Percentiles rank a stretch among this genome's conserved stretches.
Conservation (phyloP, 805 yeast species). For the Yamadazyma phyllophila region DNA sequence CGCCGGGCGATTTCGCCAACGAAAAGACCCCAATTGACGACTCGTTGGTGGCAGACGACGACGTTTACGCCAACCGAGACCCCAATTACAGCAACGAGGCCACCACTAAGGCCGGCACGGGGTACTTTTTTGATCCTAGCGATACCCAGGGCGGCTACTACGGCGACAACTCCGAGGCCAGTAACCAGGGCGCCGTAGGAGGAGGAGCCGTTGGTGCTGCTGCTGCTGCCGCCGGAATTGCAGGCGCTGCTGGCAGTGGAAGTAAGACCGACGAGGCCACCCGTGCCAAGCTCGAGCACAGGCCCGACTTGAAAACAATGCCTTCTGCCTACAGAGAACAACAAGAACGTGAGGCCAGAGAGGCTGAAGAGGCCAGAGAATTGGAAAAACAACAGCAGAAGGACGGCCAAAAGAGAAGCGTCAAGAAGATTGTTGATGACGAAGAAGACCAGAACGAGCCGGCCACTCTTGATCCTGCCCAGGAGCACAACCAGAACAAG, state of each 20-base stretch:
- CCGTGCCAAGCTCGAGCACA: slow-evolving; percentile 11
- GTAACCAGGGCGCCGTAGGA: not conserved
- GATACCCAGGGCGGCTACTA: slow-evolving; percentile 35
- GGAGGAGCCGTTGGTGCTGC: slow-evolving; percentile 1
- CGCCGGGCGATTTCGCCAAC: slow-evolving; percentile 34
- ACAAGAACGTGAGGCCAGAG: slow-evolving; percentile 9
- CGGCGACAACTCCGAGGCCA: slow-evolving; percentile 1
- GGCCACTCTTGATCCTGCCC: slow-evolving; percentile 19
- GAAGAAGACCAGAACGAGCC: not conserved
- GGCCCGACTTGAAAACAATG: slow-evolving; percentile 14
- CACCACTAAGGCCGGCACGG: slow-evolving; percentile 24
- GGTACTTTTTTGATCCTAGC: slow-evolving; percentile 32
- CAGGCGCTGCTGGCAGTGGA: not conserved
- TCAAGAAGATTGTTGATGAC: not conserved
- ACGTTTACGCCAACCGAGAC: slow-evolving; percentile 19
- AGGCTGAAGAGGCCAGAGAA: slow-evolving; percentile 10
- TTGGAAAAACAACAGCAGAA: slow-evolving; percentile 5
- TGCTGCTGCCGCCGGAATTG: not conserved
- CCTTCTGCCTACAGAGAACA: slow-evolving; percentile 18
- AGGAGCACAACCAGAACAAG: slow-evolving; percentile 28
- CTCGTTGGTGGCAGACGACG: slow-evolving; percentile 13
- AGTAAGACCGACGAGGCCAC: slow-evolving; percentile 12
- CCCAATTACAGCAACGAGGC: slow-evolving; percentile 33
- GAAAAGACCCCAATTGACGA: slow-evolving; percentile 30
- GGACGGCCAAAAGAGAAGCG: slow-evolving; percentile 4